Base-by-base conservation (phyloP, 192 early-diverging fungal genomes). In the Endogone sp. region DNA sequence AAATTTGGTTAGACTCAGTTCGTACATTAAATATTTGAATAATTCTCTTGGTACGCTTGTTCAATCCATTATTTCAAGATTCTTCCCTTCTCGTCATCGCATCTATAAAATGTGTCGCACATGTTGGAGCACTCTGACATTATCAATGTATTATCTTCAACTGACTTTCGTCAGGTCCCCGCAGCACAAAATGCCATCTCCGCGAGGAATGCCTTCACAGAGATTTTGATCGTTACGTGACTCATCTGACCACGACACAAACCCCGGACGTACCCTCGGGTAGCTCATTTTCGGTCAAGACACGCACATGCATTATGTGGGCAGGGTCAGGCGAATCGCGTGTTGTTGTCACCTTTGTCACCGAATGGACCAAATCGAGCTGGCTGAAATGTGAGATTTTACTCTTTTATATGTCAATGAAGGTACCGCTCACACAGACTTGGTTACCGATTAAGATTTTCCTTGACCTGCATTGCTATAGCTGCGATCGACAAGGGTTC, bases 211-310 rank as follows among this genome's bases (percentile, higher is more conserved):
- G 79, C 55, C 58, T 75, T 24, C 65, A 79, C 68, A 71, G 76
- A 60, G 82, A 87, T 70, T 74, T 76, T 68, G 69, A 81, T 25
- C 67, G 81, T 16, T 81, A 80, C 58, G 68, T 85, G 16, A 79
- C 80, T 0, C 75, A 71, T n/a, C 66, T 82, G 2, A 83, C 82
- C 1, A 81, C 77, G 10, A 84, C 85, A 0, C 76, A 79, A 25
- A 87, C 85, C 10, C 85, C 85, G 16, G 83, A 87, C 67, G 84
- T 87, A 1, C 85, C 85, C 10, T 79, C 82, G 57, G 85, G 85
- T 62, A 70, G 67, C n/a, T 74, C 75, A 13, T 87, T 87, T 58
- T 74, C 66, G 21, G 79, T 84, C 31, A 87, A 87, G 26, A 80
- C 77, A 25, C 71, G 82, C 1, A 80, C 77, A n/a, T 87, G 85